Conservation (phyloP, 169 alveolate species). For the Eimeria acervulina region DNA sequence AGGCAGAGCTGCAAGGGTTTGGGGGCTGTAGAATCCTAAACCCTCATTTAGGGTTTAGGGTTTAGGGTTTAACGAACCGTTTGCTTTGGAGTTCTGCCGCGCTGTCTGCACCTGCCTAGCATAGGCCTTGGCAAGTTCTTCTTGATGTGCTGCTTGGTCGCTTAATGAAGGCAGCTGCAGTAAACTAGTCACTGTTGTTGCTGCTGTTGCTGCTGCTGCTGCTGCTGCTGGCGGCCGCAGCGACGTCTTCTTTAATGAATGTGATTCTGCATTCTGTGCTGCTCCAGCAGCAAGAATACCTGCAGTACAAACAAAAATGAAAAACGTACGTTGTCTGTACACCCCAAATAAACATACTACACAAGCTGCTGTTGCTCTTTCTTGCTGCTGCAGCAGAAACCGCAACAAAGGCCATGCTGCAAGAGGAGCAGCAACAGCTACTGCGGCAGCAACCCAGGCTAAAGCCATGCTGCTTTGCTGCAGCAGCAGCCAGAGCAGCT, state of each 20-base stretch:
- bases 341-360: too few relatives aligned
- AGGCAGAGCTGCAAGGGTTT: too few relatives aligned
- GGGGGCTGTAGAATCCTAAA: not conserved
- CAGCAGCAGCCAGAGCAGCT: not conserved
- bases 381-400: too few relatives aligned
- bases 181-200: not conserved
- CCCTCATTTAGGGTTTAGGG: not conserved
- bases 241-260: not conserved
- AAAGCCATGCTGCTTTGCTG: too few relatives aligned
- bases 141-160: slow-evolving; percentile 5
- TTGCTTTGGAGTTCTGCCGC: not conserved
- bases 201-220: not conserved
- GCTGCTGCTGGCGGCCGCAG: not conserved
- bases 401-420: too few relatives aligned
- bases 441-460: too few relatives aligned
- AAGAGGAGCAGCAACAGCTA: too few relatives aligned
- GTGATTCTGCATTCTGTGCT: too few relatives aligned
- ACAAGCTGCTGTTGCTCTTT: too few relatives aligned
- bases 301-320: too few relatives aligned
- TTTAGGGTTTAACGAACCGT: not conserved
- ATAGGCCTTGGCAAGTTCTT: not conserved
- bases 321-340: too few relatives aligned
- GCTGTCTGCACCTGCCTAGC: not conserved
- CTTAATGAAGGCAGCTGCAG: slow-evolving; percentile 34
- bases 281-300: too few relatives aligned